phyloP scores from a whole-genome alignment of 75 land plant genomes.

The Pinus tabuliformis region DNA sequence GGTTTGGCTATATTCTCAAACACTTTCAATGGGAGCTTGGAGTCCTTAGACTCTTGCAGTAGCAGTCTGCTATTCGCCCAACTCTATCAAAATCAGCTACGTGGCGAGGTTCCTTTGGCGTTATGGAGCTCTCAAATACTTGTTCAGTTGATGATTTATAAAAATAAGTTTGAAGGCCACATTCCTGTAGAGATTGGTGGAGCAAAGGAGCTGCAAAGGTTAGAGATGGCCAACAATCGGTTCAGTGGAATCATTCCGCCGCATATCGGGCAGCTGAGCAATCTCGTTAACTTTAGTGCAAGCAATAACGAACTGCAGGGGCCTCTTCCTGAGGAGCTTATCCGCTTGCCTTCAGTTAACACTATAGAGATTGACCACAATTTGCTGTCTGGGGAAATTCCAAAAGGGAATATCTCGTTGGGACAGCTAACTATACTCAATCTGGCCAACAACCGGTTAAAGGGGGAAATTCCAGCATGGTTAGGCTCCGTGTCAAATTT shows the following conservation, averaged over 20 bases:
- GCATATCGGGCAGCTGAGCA: constrained; percentile 16
- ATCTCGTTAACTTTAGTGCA: constrained; percentile 11
- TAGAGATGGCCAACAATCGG: constrained; percentile 21
- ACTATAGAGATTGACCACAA: constrained; percentile 22
- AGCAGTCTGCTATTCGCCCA: too few relatives aligned
- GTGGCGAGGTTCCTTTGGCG: constrained; percentile 28
- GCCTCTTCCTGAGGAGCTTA: constrained; percentile 11
- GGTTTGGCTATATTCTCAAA: too few relatives aligned
- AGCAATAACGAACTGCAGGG: constrained; percentile 25
- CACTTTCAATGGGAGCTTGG: too few relatives aligned
- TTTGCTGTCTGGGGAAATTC: constrained; percentile 21
- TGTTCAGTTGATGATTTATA: constrained; percentile 5
- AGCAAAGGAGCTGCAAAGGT: neutral
- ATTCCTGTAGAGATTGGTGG: constrained; percentile 12
- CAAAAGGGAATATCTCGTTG: constrained; percentile 7
- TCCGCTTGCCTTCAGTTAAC: neutral
- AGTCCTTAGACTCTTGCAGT: too few relatives aligned
- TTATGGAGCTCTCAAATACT: constrained; percentile 25
- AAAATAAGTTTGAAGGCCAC: constrained; percentile 4
- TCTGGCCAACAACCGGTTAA: constrained; percentile 24
- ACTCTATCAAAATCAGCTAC: constrained; percentile 14
- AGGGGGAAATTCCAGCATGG: constrained; percentile 27
- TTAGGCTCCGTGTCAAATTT: constrained; percentile 14
- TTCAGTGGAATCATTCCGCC: constrained; percentile 30
- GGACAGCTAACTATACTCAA: constrained; percentile 9